Evolutionary conservation across 805 yeast genomes (phyloP).

Genomic region (Pichia deserticola): DNA sequence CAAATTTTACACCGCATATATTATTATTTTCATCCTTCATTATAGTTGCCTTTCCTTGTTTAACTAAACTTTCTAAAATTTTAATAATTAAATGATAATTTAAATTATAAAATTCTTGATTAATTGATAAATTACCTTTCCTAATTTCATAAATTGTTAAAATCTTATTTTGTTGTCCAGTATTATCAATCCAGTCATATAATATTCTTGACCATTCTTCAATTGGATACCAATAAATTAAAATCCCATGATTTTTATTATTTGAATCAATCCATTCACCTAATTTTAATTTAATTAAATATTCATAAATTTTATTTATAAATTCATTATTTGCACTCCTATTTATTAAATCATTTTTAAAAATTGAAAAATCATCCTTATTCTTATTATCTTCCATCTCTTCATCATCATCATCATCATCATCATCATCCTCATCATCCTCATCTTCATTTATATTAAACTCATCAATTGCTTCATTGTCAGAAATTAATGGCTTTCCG

Average conservation of each 20-base stretch:
- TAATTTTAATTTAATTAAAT: slow-evolving; percentile 47
- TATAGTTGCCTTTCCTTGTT: slow-evolving; percentile 65
- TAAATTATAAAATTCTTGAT: slow-evolving; percentile 56
- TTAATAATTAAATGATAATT: slow-evolving; percentile 47
- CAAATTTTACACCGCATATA: slow-evolving; percentile 66
- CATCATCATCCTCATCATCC: slow-evolving; percentile 19
- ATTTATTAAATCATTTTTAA: slow-evolving; percentile 43
- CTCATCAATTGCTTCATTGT: not conserved
- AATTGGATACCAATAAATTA: slow-evolving; percentile 63
- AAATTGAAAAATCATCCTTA: slow-evolving; percentile 27
- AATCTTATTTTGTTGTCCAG: slow-evolving; percentile 73
- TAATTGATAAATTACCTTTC: slow-evolving; percentile 49
- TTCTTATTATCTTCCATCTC: slow-evolving; percentile 4
- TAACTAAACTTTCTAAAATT: slow-evolving; percentile 51
- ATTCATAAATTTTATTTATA: slow-evolving; percentile 45
- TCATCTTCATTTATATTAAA: not conserved
- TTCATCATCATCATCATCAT: slow-evolving; percentile 18
- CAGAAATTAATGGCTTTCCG: slow-evolving; percentile 23
- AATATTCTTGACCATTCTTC: slow-evolving; percentile 61
- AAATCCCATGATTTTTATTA: slow-evolving; percentile 38
- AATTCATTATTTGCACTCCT: slow-evolving; percentile 50
- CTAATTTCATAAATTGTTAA: slow-evolving; percentile 77
- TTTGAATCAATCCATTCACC: slow-evolving; percentile 49
- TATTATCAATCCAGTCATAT: slow-evolving; percentile 60
- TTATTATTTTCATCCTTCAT: slow-evolving; percentile 44